Base-by-base conservation (phyloP, 495 filamentous ascomycete genomes). In the Penicillium ochrochloron region DNA sequence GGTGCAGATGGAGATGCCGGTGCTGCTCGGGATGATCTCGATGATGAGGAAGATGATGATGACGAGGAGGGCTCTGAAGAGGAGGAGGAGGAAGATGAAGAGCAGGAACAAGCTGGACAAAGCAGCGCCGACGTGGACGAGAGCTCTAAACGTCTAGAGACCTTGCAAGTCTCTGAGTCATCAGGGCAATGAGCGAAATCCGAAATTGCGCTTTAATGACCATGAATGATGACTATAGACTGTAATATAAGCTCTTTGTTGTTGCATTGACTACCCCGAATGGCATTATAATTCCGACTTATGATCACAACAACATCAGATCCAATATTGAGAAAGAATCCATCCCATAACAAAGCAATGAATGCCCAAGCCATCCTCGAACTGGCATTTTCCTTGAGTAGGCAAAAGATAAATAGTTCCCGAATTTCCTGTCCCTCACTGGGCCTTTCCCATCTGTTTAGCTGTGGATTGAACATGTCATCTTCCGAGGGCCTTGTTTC, bases 1-100 rank as follows among this genome's bases (percentile, higher is more conserved):
- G 88, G 86, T 21, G 85, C 83, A 6, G 84, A 88, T 65, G 84
- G 81, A 1, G 87, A 86, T 66, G 81, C 70, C 0, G 81, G 77
- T n/a, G 72, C 61, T n/a, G 52, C 69, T 53, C 60, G 69, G 51
- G 68, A 69, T 31, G 66, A 68, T 10, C 72, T 73, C 8, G 70
- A 72, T 2, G 71, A 74, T 0, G 77, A 78, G 0, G 84, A 87
- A 11, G 75, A 82, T 4, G 78, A 69, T 2, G 76, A 76, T 14
- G 73, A 75, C 5, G 75, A 82, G 2, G 75, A 75, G 8, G 73
- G 76, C 1, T 72, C 70, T 14, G 73, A 71, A 23, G 73, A 76
- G 7, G 64, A 70, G 9, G 67, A 72, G 12, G 70, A 68, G 27
- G 67, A 75, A 15, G 34, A 64, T 4, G 57, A 57, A 4, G 65